A percentile compares a stretch with the other conserved stretches of the same genome.
Evolutionary conservation across 2,329 filamentous ascomycete species (phyloP).

Genomic region (Colletotrichum zoysiae): DNA sequence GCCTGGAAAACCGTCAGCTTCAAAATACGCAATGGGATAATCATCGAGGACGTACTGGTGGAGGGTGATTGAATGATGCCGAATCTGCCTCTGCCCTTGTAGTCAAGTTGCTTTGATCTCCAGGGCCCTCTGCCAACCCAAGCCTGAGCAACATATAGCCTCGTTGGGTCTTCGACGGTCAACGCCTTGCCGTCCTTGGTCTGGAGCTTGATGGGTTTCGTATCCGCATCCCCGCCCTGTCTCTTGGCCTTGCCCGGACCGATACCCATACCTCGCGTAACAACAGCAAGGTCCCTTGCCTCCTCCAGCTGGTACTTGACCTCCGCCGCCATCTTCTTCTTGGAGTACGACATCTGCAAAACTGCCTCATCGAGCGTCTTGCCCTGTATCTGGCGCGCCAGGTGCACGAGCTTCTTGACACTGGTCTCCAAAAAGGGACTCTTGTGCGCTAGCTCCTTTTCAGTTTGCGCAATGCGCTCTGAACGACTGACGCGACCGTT

Average conservation of each 20-base stretch:
- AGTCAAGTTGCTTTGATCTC: conserved; percentile 70
- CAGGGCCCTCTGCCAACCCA: conserved; percentile 87
- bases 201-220: conserved; percentile 66
- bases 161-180: conserved; percentile 78
- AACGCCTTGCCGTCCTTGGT: conserved; percentile 82
- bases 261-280: conserved; percentile 87
- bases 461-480: conserved; percentile 75
- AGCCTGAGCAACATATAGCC: conserved; percentile 90
- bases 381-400: conserved; percentile 89
- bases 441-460: conserved; percentile 68
- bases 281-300: conserved; percentile 85
- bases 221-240: conserved; percentile 50
- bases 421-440: conserved; percentile 84
- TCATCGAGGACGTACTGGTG: conserved; percentile 72
- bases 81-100: conserved; percentile 80
- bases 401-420: conserved; percentile 89
- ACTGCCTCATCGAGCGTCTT: conserved; percentile 96
- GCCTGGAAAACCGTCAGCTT: conserved; percentile 58
- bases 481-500: conserved; percentile 74
- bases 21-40: neutral
- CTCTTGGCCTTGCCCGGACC: conserved; percentile 54
- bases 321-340: conserved; percentile 90
- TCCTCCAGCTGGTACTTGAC: conserved; percentile 83
- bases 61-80: conserved; percentile 77
- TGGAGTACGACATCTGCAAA: conserved; percentile 93